Evolutionary conservation across 257 asterid genomes (phyloP).

Genomic region (Solanum virginianum): DNA sequence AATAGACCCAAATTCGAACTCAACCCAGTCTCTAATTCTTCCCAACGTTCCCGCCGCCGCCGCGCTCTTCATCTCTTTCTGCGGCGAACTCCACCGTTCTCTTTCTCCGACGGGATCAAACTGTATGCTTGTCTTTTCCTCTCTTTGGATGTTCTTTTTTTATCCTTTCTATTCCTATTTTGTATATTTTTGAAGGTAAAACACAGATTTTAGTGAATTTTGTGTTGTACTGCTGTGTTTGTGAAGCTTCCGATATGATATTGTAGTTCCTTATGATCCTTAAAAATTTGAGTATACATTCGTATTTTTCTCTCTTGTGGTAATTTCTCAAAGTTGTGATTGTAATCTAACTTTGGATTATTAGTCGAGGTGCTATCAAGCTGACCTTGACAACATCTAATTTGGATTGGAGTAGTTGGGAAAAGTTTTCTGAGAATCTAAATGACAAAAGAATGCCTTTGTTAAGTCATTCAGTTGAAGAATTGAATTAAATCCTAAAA

Average conservation of each 20-base stretch:
- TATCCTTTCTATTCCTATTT: neutral
- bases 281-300: neutral
- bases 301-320: neutral
- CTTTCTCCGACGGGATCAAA: neutral
- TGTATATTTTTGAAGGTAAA: neutral
- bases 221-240: neutral
- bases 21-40: neutral
- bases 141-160: neutral
- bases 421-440: neutral
- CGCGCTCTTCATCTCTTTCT: neutral
- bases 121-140: neutral
- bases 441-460: neutral
- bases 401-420: neutral
- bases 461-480: neutral
- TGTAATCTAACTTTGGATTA: neutral
- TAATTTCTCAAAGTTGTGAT: neutral
- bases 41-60: neutral
- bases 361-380: too few relatives aligned
- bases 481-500: neutral
- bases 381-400: neutral
- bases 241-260: neutral
- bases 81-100: neutral
- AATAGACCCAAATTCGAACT: neutral
- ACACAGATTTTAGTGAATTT: neutral
- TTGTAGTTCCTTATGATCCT: neutral